Evolutionary conservation across 345 rosid species (phyloP).

Genomic region (Eucalyptus cladocalyx): DNA sequence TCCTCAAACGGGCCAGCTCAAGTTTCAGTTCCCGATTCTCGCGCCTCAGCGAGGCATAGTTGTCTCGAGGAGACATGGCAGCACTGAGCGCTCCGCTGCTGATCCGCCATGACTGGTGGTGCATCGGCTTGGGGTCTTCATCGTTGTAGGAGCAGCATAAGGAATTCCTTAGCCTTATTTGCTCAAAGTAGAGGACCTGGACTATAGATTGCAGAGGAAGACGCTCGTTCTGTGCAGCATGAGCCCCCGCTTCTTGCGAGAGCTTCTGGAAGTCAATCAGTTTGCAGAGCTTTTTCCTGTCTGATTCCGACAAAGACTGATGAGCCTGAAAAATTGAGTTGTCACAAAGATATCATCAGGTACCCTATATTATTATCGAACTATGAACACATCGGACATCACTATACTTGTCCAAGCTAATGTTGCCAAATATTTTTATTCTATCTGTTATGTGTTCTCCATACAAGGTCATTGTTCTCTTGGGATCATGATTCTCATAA

Average conservation of each 20-base stretch:
- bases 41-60: conserved; percentile 87
- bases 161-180: conserved; percentile 70
- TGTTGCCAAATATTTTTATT: not conserved
- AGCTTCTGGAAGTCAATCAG: conserved; percentile 92
- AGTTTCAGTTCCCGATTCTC: conserved; percentile 94
- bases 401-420: not conserved
- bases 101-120: conserved; percentile 75
- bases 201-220: conserved; percentile 94
- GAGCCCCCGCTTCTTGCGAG: conserved; percentile 96
- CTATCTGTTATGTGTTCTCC: not conserved
- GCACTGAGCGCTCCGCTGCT: conserved; percentile 95
- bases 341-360: not conserved
- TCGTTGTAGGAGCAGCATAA: conserved; percentile 56
- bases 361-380: not conserved
- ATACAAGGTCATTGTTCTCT: not conserved
- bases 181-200: conserved; percentile 96
- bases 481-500: not conserved
- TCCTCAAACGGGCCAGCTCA: conserved; percentile 79
- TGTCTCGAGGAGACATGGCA: conserved; percentile 95
- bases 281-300: conserved; percentile 74
- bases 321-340: conserved; percentile 43
- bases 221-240: conserved; percentile 93
- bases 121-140: conserved; percentile 58
- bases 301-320: conserved; percentile 60
- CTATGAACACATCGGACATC: not conserved